Conservation (phyloP, 1,284 basidiomycete genomes). For the Marasmius tenuissimus region DNA sequence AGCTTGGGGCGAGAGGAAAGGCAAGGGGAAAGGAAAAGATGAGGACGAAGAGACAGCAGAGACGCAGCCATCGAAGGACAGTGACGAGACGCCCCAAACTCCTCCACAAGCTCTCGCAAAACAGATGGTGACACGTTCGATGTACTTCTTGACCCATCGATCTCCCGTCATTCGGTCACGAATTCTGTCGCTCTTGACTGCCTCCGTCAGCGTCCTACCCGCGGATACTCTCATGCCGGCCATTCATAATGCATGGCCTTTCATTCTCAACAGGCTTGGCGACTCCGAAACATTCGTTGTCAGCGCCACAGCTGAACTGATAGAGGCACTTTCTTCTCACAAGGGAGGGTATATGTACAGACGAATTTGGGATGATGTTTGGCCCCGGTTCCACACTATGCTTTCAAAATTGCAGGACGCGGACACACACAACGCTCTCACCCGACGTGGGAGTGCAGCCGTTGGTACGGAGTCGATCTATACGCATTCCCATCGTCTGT, state of each 20-base stretch:
- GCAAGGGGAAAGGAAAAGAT: slow-evolving; percentile 5
- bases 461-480: slow-evolving; percentile 71
- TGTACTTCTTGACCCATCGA: slow-evolving; percentile 88
- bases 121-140: slow-evolving; percentile 80
- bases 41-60: slow-evolving; percentile 26
- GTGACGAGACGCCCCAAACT: slow-evolving; percentile 53
- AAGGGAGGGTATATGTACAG: slow-evolving; percentile 83
- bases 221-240: slow-evolving; percentile 77
- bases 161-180: slow-evolving; percentile 82
- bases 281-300: slow-evolving; percentile 79
- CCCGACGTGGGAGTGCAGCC: slow-evolving; percentile 46
- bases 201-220: slow-evolving; percentile 74
- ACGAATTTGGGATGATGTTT: slow-evolving; percentile 85
- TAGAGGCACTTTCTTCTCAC: slow-evolving; percentile 67
- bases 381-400: slow-evolving; percentile 76
- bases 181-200: slow-evolving; percentile 73
- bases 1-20: slow-evolving; percentile 42
- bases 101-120: slow-evolving; percentile 74
- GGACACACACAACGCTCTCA: slow-evolving; percentile 65
- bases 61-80: slow-evolving; percentile 25
- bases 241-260: slow-evolving; percentile 87
- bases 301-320: slow-evolving; percentile 65
- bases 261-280: slow-evolving; percentile 77
- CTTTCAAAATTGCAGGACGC: slow-evolving; percentile 57
- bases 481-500: slow-evolving; percentile 75